Conservation (phyloP, 2,329 filamentous ascomycete genomes). For the Lecanicillium sp. region DNA sequence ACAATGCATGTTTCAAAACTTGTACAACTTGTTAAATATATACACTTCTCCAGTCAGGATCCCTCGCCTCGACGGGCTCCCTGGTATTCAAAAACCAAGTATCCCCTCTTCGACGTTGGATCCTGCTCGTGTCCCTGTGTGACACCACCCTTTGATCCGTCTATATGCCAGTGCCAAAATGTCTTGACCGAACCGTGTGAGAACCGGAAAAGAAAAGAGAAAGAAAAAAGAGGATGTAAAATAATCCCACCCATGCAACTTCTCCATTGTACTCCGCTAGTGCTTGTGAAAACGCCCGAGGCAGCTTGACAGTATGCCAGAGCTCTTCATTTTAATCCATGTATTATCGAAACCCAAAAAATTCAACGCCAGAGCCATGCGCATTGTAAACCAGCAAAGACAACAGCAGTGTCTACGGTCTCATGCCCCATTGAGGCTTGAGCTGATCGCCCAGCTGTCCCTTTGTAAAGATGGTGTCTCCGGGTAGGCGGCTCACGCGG, state of each 20-base stretch:
- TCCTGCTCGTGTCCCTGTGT: neutral
- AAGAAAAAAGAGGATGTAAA: neutral
- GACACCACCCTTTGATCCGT: conserved; percentile 3
- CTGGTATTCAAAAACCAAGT: neutral
- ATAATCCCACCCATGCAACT: conserved; percentile 6
- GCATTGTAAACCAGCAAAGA: neutral
- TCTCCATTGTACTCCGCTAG: conserved; percentile 5
- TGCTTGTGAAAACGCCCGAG: no score
- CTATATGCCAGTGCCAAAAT: conserved; percentile 7
- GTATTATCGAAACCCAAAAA: no score
- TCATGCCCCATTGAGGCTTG: conserved; percentile 53
- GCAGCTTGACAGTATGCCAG: no score
- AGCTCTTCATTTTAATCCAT: no score
- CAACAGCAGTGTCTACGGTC: conserved; percentile 22
- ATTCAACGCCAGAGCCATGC: no score
- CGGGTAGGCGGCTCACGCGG: conserved; percentile 76
- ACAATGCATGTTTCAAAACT: conserved; percentile 1
- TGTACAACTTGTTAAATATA: conserved; percentile 5
- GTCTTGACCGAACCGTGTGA: neutral
- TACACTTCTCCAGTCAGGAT: conserved; percentile 2
- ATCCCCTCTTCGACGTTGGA: neutral
- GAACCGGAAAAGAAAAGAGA: neutral
- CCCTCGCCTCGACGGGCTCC: neutral
- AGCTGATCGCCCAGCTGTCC: conserved; percentile 56
- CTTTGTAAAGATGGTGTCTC: conserved; percentile 71